A percentile compares a stretch with the other conserved stretches of the same genome.
Evolutionary conservation across 192 early-diverging fungal genomes (phyloP).

Genomic region (Coemansia javaensis): DNA sequence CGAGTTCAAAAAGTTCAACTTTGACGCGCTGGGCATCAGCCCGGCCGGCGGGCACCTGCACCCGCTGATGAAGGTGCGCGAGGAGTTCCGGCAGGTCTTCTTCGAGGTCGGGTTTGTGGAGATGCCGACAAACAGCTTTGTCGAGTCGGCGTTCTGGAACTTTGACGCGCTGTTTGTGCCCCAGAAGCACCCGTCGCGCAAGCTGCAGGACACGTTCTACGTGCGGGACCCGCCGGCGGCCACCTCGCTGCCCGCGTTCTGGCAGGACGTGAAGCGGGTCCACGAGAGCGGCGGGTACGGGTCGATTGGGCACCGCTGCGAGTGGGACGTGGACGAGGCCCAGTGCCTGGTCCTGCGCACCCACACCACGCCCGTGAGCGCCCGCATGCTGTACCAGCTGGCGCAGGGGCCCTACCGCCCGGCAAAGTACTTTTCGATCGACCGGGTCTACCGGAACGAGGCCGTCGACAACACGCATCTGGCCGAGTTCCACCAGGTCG

Average conservation of each 20-base stretch:
- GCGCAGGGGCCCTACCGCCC: slow-evolving; percentile 85
- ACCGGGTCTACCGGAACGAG: slow-evolving; percentile 98
- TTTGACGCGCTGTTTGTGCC: slow-evolving; percentile 99
- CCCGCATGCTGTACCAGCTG: slow-evolving; percentile 89
- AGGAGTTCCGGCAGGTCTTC: slow-evolving; percentile 98
- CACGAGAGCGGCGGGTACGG: slow-evolving; percentile 94
- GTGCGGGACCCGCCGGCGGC: slow-evolving; percentile 58
- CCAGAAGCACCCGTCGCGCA: slow-evolving; percentile 93
- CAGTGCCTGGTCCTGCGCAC: slow-evolving; percentile 91
- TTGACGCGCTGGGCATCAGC: slow-evolving; percentile 79
- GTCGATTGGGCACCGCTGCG: slow-evolving; percentile 89
- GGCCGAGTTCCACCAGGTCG: slow-evolving; percentile 99
- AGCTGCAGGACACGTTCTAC: slow-evolving; percentile 83
- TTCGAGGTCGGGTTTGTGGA: slow-evolving; percentile 98
- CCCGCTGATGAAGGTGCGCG: slow-evolving; percentile 97
- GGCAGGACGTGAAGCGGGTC: slow-evolving; percentile 86
- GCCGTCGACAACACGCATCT: slow-evolving; percentile 96
- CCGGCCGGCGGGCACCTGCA: slow-evolving; percentile 87
- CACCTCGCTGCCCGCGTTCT: slow-evolving; percentile 80
- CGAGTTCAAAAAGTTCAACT: slow-evolving; percentile 99
- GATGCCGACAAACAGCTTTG: slow-evolving; percentile 98
- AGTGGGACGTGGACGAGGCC: slow-evolving; percentile 90
- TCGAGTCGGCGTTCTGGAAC: slow-evolving; percentile 99
- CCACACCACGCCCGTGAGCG: slow-evolving; percentile 92
- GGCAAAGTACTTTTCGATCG: slow-evolving; percentile 99